Evolutionary conservation across 2,329 filamentous ascomycete species (phyloP), one percentile per base, ranked within the genome.

Genomic region (Biscogniauxia sp.): DNA sequence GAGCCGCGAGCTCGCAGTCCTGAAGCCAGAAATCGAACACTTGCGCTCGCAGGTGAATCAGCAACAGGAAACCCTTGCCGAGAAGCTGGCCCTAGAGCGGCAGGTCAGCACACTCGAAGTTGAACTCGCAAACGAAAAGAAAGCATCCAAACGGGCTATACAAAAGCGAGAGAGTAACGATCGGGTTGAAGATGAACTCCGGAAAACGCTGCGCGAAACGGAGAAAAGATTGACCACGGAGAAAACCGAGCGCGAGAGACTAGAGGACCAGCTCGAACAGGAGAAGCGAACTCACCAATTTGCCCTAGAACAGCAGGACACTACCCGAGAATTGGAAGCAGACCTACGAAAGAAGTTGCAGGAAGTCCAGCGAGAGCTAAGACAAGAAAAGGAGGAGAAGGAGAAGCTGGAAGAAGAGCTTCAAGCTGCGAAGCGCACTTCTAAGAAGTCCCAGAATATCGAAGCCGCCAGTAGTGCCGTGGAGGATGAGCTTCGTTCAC

Each of bases 81-180:
- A 96, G 72, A 97, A 96, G 74, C 80, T 94, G 53, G 83, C 89
- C 1, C 77, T 97, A 15, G 88, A 95, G 71, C 88, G 90, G 53
- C 91, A 95, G 75, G 75, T 97, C 26, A 88, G 84, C 70, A 87
- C 88, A 1, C 75, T 93, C 2, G 90, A 96, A 73, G 87, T 92
- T 51, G 90, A 96, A 68, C 81, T 97, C 1, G 91, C 93, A 65
- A 91, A 90, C 66, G 91, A 95, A 72, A 94, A 87, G 73, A 84
- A 87, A n/a, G 83, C 87, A 2, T 80, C 84, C 8, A 84, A 88
- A 66, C 84, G 88, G 56, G 83, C 82, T 3, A 73, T 75, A 4
- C 72, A 78, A 51, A 78, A 74, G 72, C 65, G 79, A 76, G 57
- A 79, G 78, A 66, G 69, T 80, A 70, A 75, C 73, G 72, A 76